Evolutionary conservation across 1,284 basidiomycete genomes (phyloP).

Genomic region (Cryptococcus wingfieldii): DNA sequence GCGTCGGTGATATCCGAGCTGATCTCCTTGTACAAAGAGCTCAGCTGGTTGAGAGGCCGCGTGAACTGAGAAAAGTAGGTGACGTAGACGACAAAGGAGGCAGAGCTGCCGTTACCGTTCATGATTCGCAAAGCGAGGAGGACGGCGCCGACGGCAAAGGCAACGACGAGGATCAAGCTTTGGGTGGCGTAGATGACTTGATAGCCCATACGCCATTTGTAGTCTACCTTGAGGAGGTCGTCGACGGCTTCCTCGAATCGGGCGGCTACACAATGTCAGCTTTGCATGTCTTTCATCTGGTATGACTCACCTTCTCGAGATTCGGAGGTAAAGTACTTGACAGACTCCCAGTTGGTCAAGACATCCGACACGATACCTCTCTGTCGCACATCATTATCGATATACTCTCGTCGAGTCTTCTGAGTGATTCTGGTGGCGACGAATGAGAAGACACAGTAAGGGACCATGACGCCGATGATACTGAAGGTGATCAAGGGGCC

Average conservation of each 20-base stretch:
- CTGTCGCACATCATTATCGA: slow-evolving; percentile 89
- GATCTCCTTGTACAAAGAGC: slow-evolving; percentile 91
- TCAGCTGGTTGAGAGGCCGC: slow-evolving; percentile 89
- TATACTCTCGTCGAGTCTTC: slow-evolving; percentile 83
- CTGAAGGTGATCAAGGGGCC: slow-evolving; percentile 89
- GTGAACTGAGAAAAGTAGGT: slow-evolving; percentile 94
- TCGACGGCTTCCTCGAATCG: slow-evolving; percentile 84
- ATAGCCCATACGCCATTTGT: slow-evolving; percentile 87
- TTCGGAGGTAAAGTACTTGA: slow-evolving; percentile 99
- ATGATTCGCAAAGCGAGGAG: slow-evolving; percentile 88
- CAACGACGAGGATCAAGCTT: slow-evolving; percentile 86
- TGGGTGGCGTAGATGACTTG: slow-evolving; percentile 91
- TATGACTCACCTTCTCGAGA: slow-evolving; percentile 58
- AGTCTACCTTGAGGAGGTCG: slow-evolving; percentile 82
- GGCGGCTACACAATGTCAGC: slow-evolving; percentile 47
- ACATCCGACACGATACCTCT: slow-evolving; percentile 93
- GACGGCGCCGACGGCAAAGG: slow-evolving; percentile 87
- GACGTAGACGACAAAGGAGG: slow-evolving; percentile 96
- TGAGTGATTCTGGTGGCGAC: slow-evolving; percentile 78
- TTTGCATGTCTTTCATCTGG: no score
- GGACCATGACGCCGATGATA: slow-evolving; percentile 73
- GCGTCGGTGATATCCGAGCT: slow-evolving; percentile 91
- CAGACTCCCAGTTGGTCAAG: slow-evolving; percentile 95
- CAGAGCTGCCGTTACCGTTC: slow-evolving; percentile 84
- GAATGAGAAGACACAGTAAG: slow-evolving; percentile 93